phyloP scores from a whole-genome alignment of 805 yeast species.

The Ogataea ganodermae region DNA sequence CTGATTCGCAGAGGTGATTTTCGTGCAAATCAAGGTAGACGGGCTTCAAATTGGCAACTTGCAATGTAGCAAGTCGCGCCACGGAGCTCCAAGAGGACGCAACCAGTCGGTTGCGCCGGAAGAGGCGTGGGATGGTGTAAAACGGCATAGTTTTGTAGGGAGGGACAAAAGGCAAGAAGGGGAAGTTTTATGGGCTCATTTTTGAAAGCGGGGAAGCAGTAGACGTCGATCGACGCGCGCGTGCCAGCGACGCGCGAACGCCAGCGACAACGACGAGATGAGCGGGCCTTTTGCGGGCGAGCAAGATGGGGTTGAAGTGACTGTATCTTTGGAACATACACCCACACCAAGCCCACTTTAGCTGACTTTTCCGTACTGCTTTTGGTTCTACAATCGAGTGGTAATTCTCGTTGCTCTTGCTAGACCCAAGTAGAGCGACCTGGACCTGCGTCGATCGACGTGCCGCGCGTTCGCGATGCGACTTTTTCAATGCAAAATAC shows the following conservation, averaged over 20 bases:
- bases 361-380: too few relatives aligned
- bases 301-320: too few relatives aligned
- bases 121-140: background rate
- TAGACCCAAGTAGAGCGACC: too few relatives aligned
- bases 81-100: too few relatives aligned
- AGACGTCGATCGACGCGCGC: background rate
- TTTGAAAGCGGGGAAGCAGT: conserved; percentile 4
- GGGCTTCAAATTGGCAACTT: background rate
- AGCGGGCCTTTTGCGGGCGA: too few relatives aligned
- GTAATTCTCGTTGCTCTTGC: too few relatives aligned
- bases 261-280: too few relatives aligned
- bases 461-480: background rate
- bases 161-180: background rate
- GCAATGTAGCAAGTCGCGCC: background rate
- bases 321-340: too few relatives aligned
- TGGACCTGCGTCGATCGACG: background rate
- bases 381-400: too few relatives aligned
- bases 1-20: background rate
- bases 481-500: background rate
- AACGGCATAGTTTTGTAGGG: background rate
- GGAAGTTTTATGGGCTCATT: conserved; percentile 1
- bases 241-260: background rate
- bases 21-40: background rate
- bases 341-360: too few relatives aligned
- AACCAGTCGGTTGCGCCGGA: too few relatives aligned